These are phyloP conservation scores for Phytophthora kernoviae DNA, from an alignment of 352 stramenopile species.

Conservation along the genomic window DNA sequence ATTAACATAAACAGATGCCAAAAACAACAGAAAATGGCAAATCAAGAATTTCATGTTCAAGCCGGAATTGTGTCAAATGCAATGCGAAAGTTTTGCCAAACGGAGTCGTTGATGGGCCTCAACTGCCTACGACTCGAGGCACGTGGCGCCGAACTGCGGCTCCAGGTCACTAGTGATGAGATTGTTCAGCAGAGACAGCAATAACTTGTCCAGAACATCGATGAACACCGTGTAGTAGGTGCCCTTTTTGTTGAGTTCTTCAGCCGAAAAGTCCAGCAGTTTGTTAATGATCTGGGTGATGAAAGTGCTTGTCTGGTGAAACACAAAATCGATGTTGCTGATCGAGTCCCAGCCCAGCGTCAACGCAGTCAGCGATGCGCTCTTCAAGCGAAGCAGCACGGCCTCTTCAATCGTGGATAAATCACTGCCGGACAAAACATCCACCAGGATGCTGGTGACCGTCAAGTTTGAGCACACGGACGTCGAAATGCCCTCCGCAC, in stretches of 20 bases:
- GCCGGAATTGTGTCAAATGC: background rate
- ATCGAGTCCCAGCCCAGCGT: conserved; percentile 51
- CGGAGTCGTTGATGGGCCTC: background rate
- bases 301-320: conserved; percentile 44
- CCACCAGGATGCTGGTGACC: conserved; percentile 46
- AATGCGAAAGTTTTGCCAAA: conserved; percentile 1
- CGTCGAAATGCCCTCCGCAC: conserved; percentile 27
- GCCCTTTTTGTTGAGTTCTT: conserved; percentile 71
- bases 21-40: conserved; percentile 21
- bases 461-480: conserved; percentile 57
- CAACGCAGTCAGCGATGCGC: conserved; percentile 38
- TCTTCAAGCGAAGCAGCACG: conserved; percentile 34
- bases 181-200: conserved; percentile 59
- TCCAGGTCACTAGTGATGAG: conserved; percentile 44
- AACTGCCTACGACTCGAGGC: conserved; percentile 28
- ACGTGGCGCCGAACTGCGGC: conserved; percentile 50
- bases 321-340: conserved; percentile 55
- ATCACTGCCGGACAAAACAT: conserved; percentile 39
- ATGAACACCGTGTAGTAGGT: conserved; percentile 58
- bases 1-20: conserved; percentile 24
- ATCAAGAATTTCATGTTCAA: conserved; percentile 6
- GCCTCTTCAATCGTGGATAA: conserved; percentile 36
- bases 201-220: conserved; percentile 37
- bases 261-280: conserved; percentile 52
- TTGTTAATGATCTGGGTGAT: conserved; percentile 50